Conservation (phyloP, 176 grass and related monocot species). For the Typha latifolia region DNA sequence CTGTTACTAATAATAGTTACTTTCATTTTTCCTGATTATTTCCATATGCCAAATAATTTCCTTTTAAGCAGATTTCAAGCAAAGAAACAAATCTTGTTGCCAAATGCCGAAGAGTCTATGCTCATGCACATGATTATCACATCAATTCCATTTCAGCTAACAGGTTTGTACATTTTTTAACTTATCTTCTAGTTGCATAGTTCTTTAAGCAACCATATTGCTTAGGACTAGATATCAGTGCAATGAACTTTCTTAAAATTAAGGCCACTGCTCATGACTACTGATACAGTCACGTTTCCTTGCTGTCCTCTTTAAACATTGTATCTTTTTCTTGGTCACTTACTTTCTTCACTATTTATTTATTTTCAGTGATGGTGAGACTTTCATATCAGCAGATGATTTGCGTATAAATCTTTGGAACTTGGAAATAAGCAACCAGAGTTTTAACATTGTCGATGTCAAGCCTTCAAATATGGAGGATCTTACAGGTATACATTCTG, state of each 20-base stretch:
- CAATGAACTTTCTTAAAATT: neutral
- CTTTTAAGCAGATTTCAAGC: slow-evolving; percentile 42
- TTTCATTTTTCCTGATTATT: slow-evolving; percentile 9
- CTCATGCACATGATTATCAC: slow-evolving; percentile 98
- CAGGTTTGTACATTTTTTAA: slow-evolving; percentile 47
- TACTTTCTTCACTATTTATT: slow-evolving; percentile 12
- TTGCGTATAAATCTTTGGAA: slow-evolving; percentile 94
- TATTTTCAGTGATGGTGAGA: slow-evolving; percentile 52
- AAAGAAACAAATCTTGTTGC: slow-evolving; percentile 67
- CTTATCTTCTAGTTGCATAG: neutral
- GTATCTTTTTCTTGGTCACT: slow-evolving; percentile 22
- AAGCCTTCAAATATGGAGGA: slow-evolving; percentile 94
- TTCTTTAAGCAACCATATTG: neutral
- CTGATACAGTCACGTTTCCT: neutral
- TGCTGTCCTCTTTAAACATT: neutral
- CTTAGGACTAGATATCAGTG: neutral
- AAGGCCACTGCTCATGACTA: neutral
- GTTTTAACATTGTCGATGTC: slow-evolving; percentile 90
- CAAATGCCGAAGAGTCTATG: slow-evolving; percentile 75
- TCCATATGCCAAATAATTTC: slow-evolving; percentile 12
- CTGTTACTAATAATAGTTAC: neutral
- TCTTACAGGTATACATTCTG: slow-evolving; percentile 58
- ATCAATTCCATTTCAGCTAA: slow-evolving; percentile 99
- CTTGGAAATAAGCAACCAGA: slow-evolving; percentile 81
- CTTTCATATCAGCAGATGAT: slow-evolving; percentile 91